A percentile compares a stretch with the other conserved stretches of the same genome.
Conservation (phyloP, 2,329 filamentous ascomycete genomes). For the Tetracladium maxilliforme region DNA sequence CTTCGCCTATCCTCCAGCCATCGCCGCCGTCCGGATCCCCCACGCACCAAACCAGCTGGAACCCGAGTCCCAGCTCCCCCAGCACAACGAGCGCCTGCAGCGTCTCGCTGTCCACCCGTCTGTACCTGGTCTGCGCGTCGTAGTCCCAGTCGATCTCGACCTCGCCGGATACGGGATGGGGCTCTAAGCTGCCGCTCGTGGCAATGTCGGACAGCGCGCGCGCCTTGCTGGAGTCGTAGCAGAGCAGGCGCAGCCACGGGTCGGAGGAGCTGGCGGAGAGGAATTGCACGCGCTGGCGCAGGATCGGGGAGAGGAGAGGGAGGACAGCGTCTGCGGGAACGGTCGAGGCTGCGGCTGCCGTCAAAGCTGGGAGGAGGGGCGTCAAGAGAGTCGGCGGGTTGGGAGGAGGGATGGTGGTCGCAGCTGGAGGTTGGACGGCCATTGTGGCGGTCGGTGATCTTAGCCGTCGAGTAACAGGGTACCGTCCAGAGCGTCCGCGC, state of each 20-base stretch:
- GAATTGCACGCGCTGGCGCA: slow-evolving; percentile 50
- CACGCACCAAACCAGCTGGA: slow-evolving; percentile 56
- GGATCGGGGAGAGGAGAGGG: slow-evolving; percentile 48
- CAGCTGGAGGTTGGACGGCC: no score
- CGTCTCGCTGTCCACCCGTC: slow-evolving; percentile 61
- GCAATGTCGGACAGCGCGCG: slow-evolving; percentile 45
- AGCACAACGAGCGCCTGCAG: slow-evolving; percentile 52
- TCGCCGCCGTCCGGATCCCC: slow-evolving; percentile 39
- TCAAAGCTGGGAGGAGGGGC: slow-evolving; percentile 43
- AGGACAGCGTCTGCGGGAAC: slow-evolving; percentile 40
- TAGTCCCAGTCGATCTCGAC: slow-evolving; percentile 58
- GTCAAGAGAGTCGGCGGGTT: slow-evolving; percentile 32
- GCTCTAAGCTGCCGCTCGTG: slow-evolving; percentile 50
- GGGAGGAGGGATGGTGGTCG: slow-evolving; percentile 24
- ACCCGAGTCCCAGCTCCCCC: slow-evolving; percentile 43
- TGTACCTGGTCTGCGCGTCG: slow-evolving; percentile 48
- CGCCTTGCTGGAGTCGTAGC: slow-evolving; percentile 45
- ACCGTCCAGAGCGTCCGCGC: no score
- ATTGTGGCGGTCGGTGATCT: no score
- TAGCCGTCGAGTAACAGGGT: no score
- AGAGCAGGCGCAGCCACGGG: slow-evolving; percentile 60
- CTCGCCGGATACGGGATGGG: slow-evolving; percentile 70
- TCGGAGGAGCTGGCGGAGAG: slow-evolving; percentile 44
- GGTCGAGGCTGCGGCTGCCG: slow-evolving; percentile 40
- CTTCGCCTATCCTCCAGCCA: slow-evolving; percentile 61